Evolutionary conservation across 1,284 basidiomycete genomes (phyloP).

Genomic region (Sporisorium graminicola): DNA sequence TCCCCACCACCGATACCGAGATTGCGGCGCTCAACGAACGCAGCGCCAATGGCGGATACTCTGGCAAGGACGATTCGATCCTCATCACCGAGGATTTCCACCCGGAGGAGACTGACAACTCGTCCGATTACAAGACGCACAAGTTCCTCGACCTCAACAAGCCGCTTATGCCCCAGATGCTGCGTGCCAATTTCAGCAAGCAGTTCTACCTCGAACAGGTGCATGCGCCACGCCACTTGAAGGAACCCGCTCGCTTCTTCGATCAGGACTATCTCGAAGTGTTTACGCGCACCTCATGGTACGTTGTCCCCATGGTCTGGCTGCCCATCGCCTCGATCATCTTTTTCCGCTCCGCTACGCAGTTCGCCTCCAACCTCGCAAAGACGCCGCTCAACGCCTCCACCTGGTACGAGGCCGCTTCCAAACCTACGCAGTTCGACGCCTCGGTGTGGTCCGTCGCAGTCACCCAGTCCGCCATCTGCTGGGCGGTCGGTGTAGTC

Average conservation of each 20-base stretch:
- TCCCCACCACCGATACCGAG: constrained; percentile 53
- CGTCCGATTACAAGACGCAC: constrained; percentile 77
- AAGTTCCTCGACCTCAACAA: constrained; percentile 91
- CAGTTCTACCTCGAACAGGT: constrained; percentile 96
- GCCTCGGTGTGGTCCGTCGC: constrained; percentile 39
- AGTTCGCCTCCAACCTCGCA: constrained; percentile 74
- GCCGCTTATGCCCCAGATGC: constrained; percentile 87
- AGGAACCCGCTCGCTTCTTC: constrained; percentile 88
- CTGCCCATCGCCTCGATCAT: constrained; percentile 86
- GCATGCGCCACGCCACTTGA: constrained; percentile 89
- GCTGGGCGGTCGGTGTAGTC: constrained; percentile 84
- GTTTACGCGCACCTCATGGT: constrained; percentile 92
- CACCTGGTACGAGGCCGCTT: constrained; percentile 71
- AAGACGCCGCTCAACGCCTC: constrained; percentile 30
- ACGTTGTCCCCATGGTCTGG: constrained; percentile 92
- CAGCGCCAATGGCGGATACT: constrained; percentile 48
- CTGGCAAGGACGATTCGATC: constrained; percentile 71
- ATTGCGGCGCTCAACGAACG: constrained; percentile 28
- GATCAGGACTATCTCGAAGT: constrained; percentile 85
- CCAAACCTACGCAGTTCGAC: constrained; percentile 70
- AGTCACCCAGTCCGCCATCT: constrained; percentile 72
- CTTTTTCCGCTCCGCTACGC: constrained; percentile 82
- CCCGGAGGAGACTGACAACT: constrained; percentile 62
- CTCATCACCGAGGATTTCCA: constrained; percentile 74
- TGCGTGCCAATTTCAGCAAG: constrained; percentile 87